phyloP scores from a whole-genome alignment of 441 rosid species.

The Dalechampia spathulata region DNA sequence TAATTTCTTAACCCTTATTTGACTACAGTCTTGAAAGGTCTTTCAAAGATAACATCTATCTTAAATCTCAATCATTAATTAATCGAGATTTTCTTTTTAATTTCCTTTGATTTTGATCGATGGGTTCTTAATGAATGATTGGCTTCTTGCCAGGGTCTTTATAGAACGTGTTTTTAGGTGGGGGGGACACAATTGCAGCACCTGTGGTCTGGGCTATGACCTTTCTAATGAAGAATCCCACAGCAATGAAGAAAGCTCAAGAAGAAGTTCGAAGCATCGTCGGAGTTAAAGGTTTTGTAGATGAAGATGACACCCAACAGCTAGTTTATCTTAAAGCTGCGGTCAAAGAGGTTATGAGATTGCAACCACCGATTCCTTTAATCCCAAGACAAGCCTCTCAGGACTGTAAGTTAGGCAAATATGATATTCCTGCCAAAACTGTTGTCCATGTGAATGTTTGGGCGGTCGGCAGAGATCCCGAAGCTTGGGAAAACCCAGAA shows the following conservation, averaged over 20 bases:
- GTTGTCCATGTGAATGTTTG: conserved; percentile 7
- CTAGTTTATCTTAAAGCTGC: conserved; percentile 24
- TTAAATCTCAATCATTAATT: too few species aligned
- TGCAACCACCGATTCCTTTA: conserved; percentile 20
- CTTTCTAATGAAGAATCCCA: conserved; percentile 20
- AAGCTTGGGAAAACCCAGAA: conserved; percentile 12
- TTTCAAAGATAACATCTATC: too few species aligned
- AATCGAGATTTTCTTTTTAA: too few species aligned
- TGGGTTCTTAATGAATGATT: too few species aligned
- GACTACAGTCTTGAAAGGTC: too few species aligned
- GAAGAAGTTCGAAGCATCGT: conserved; percentile 13
- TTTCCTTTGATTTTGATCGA: too few species aligned
- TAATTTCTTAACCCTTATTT: too few species aligned
- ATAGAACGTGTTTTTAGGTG: conserved; percentile 28
- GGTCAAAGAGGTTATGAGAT: conserved; percentile 22
- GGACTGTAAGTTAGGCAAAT: conserved; percentile 8
- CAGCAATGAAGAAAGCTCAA: conserved; percentile 19
- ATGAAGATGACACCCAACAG: conserved; percentile 21
- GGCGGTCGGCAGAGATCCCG: conserved; percentile 13
- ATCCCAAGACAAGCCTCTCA: conserved; percentile 15
- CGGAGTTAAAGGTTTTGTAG: conserved; percentile 21
- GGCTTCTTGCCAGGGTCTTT: background rate
- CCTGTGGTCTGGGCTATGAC: conserved; percentile 32
- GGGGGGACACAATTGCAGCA: conserved; percentile 28
- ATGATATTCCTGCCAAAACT: conserved; percentile 14